A percentile compares a stretch with the other conserved stretches of the same genome.
These are phyloP conservation scores for Rhodotorula sp. DNA, from an alignment of 1,284 basidiomycete genomes.

Conservation along the genomic window DNA sequence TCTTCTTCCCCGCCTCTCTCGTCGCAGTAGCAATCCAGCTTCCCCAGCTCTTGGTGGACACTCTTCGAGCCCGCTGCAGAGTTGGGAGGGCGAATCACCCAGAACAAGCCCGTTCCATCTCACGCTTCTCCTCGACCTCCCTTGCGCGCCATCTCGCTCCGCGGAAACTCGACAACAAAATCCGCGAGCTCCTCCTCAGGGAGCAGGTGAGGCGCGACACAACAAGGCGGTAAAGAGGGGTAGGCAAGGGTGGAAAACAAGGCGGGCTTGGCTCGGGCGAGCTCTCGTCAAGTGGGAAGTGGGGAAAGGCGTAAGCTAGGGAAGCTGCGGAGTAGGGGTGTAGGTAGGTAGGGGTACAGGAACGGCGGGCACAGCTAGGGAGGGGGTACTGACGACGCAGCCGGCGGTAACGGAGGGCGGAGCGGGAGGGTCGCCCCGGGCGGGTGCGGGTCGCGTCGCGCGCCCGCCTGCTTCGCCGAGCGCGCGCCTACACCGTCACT, in stretches of 20 bases:
- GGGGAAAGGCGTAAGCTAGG: neutral
- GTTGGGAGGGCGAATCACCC: neutral
- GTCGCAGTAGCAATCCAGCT: too few relatives aligned
- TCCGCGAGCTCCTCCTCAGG: neutral
- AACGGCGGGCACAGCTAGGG: neutral
- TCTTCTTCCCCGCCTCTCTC: neutral
- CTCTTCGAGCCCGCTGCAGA: too few relatives aligned
- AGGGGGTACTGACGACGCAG: too few relatives aligned
- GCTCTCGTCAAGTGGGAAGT: slow-evolving; percentile 26
- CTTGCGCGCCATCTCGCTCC: neutral
- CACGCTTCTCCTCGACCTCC: neutral
- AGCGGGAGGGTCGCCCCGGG: too few relatives aligned
- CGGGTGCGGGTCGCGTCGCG: too few relatives aligned
- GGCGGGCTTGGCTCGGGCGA: slow-evolving; percentile 24
- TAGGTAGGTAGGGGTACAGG: neutral
- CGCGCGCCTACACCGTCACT: too few relatives aligned
- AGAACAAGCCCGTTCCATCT: neutral
- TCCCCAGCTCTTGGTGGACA: too few relatives aligned
- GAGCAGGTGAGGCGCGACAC: too few relatives aligned
- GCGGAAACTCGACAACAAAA: too few relatives aligned
- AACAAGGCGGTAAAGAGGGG: neutral
- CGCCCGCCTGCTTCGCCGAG: too few relatives aligned
- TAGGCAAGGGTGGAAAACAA: neutral
- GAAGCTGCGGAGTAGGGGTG: neutral
- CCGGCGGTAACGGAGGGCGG: too few relatives aligned